Evolutionary conservation across 306 rosid genomes (phyloP), one percentile per base, ranked within the genome.

Genomic region (Mimosa pudica): DNA sequence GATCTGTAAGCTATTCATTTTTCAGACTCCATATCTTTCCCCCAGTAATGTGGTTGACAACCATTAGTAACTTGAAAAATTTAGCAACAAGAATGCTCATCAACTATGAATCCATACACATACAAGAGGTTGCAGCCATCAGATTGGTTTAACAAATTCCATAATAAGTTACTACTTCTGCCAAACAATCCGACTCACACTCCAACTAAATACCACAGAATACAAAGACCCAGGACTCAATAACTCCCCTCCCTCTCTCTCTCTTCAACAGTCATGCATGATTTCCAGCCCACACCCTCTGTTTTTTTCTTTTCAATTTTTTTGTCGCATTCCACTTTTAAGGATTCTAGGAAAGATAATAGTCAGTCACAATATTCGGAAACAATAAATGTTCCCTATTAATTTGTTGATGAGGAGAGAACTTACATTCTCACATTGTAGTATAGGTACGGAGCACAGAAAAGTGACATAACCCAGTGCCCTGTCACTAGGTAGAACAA

Each of bases 401-500:
- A 77, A 61, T 57, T 71, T 38, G 63, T 24, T 24, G 30, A 47
- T 36, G 67, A 14, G 33, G 35, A 68, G 30, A 61, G 77, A 79
- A 89, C 99, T 93, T 91, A 95, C 99, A 79, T 74, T 81, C 78
- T 82, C 79, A 86, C 46, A 51, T 93, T 88, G 85, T 80, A 90
- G 83, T 85, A 91, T 62, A 91, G 94, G 89, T 89, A 93, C 4
- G 99, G 99, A 71, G 57, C 38, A 67, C 87, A 81, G 13, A 93
- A 49, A 46, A 93, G 57, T 30, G 96, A 38, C 99, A 95, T 90
- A 66, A 87, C 9, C 99, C 99, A 95, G 85, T 95, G 98, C 80
- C 94, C 89, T 3, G 92, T 82, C 11, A 89, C 8, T 68, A 95
- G 90, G 85, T 88, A 93, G 86, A 93, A 88, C 72, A 76, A 79